These are phyloP conservation scores for Pythium scleroteichum DNA, from an alignment of 352 stramenopile species.

Conservation along the genomic window DNA sequence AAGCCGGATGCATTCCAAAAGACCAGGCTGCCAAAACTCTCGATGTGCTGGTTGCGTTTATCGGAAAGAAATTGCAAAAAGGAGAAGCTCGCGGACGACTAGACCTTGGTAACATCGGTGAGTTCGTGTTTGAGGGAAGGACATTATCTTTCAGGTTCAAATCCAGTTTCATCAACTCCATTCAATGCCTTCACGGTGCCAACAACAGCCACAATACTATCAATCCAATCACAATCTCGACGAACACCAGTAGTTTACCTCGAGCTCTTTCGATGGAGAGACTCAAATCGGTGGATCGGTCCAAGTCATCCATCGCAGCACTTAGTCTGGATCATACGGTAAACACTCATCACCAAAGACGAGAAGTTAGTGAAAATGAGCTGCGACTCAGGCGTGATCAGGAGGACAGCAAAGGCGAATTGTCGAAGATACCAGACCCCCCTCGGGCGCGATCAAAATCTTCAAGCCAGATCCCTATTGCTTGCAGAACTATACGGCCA, in stretches of 20 bases:
- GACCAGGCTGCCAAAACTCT: slow-evolving; percentile 46
- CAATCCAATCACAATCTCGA: too few relatives aligned
- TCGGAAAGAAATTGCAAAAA: slow-evolving; percentile 42
- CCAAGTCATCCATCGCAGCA: too few relatives aligned
- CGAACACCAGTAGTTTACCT: not conserved
- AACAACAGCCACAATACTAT: not conserved
- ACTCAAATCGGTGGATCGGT: not conserved
- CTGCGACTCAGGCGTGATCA: too few relatives aligned
- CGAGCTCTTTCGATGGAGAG: slow-evolving; percentile 10
- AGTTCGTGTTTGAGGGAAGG: slow-evolving; percentile 44
- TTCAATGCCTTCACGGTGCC: not conserved
- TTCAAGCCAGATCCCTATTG: slow-evolving; percentile 1
- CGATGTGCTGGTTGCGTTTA: slow-evolving; percentile 42
- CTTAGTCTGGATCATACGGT: too few relatives aligned
- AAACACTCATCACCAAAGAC: not conserved
- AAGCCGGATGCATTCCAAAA: slow-evolving; percentile 36
- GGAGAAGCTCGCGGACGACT: slow-evolving; percentile 32
- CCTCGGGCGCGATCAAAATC: slow-evolving; percentile 14
- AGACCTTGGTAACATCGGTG: slow-evolving; percentile 35
- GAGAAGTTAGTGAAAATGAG: not conserved
- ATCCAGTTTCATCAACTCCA: slow-evolving; percentile 32
- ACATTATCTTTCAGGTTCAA: slow-evolving; percentile 53
- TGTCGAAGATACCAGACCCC: too few relatives aligned
- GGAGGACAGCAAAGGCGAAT: too few relatives aligned
- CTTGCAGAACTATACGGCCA: not conserved